Conservation (phyloP, 2,329 filamentous ascomycete genomes). For the Trichoderma oligosporum region DNA sequence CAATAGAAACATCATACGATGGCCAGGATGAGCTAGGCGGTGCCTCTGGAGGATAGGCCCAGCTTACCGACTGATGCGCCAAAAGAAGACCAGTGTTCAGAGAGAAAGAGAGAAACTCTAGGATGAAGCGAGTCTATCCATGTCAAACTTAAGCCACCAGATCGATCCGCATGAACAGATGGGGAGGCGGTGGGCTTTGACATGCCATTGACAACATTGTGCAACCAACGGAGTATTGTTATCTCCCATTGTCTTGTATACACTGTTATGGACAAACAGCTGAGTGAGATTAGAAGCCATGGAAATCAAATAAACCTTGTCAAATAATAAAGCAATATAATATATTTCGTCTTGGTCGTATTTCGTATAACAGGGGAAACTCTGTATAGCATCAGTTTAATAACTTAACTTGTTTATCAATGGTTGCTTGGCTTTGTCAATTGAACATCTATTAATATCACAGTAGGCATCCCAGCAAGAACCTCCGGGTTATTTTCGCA, state of each 20-base stretch:
- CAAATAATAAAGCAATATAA: too few species aligned
- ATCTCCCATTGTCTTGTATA: too few species aligned
- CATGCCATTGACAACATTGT: not conserved
- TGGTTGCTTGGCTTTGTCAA: too few species aligned
- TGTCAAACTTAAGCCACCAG: constrained; percentile 1
- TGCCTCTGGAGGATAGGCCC: not conserved
- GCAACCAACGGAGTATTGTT: too few species aligned
- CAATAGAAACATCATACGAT: not conserved
- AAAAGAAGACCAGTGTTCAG: too few species aligned
- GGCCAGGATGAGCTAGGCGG: not conserved
- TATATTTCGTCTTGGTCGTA: too few species aligned
- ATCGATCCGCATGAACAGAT: constrained; percentile 15
- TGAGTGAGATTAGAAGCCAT: not conserved
- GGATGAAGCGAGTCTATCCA: not conserved
- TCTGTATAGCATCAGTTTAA: not conserved
- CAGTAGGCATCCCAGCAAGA: too few species aligned
- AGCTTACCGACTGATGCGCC: not conserved
- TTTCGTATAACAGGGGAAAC: too few species aligned
- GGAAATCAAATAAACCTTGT: not conserved
- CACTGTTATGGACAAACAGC: too few species aligned
- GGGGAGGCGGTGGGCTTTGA: not conserved
- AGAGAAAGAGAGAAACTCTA: not conserved
- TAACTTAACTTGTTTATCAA: too few species aligned
- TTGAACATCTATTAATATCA: not conserved
- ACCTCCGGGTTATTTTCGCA: too few species aligned